phyloP scores from a whole-genome alignment of 2,329 filamentous ascomycete species.

The Verticillium isaacii region DNA sequence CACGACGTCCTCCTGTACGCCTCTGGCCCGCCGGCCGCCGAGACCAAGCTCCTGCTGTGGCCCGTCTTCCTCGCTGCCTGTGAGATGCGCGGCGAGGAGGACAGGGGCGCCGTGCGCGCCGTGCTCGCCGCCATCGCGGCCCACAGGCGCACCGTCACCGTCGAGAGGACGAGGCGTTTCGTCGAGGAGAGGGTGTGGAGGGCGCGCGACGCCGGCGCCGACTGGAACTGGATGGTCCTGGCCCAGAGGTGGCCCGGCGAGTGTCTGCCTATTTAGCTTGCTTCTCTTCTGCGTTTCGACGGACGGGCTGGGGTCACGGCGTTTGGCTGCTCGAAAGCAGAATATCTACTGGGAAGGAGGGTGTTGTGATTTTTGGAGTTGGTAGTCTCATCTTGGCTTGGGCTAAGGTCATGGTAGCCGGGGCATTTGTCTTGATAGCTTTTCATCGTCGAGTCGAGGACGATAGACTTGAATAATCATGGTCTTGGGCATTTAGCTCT shows the following conservation, averaged over 20 bases:
- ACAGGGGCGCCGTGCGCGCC: conserved; percentile 15
- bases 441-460: too few relatives aligned
- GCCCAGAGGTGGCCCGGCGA: conserved; percentile 20
- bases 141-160: conserved; percentile 19
- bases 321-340: background rate
- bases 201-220: conserved; percentile 17
- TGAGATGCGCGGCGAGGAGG: conserved; percentile 17
- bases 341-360: background rate
- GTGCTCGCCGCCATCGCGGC: conserved; percentile 20
- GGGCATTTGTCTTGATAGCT: too few relatives aligned
- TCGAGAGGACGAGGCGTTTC: conserved; percentile 18
- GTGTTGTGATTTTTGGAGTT: too few relatives aligned
- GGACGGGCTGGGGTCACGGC: background rate
- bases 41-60: conserved; percentile 23
- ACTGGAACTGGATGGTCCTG: conserved; percentile 25
- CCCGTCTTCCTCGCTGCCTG: conserved; percentile 22
- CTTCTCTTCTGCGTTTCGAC: conserved; percentile 12
- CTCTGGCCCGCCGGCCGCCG: conserved; percentile 12
- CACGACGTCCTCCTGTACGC: conserved; percentile 23
- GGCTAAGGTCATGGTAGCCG: too few relatives aligned
- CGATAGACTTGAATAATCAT: too few relatives aligned
- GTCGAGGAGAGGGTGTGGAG: conserved; percentile 21
- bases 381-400: too few relatives aligned
- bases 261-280: conserved; percentile 21
- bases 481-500: too few relatives aligned